Percentiles rank a stretch among this genome's conserved stretches.
phyloP scores from a whole-genome alignment of 345 rosid genomes.

The Pseudoturritis turrita region DNA sequence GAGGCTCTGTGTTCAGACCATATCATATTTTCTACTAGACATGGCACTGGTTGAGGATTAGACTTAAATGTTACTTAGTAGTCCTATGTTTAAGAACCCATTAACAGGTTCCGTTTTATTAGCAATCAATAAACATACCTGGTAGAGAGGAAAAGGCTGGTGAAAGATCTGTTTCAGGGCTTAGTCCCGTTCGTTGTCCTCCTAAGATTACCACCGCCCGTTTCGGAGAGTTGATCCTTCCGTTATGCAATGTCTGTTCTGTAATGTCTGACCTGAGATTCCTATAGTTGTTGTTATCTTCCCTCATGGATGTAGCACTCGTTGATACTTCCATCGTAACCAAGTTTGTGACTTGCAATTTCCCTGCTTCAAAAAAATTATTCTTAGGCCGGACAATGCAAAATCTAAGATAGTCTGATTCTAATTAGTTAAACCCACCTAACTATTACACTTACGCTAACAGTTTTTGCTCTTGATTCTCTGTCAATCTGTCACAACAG shows the following conservation, averaged over 20 bases:
- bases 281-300: neutral
- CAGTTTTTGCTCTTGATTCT: neutral
- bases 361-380: conserved; percentile 10
- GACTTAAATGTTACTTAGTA: neutral
- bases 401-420: neutral
- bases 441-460: neutral
- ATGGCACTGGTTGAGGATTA: neutral
- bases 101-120: neutral
- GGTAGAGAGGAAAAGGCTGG: neutral
- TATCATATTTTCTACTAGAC: neutral
- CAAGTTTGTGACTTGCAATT: conserved; percentile 11
- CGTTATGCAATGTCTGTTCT: neutral
- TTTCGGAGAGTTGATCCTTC: neutral
- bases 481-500: neutral
- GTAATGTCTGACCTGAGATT: neutral
- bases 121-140: neutral
- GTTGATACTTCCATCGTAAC: conserved; percentile 21
- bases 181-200: conserved; percentile 1
- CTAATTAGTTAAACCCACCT: neutral
- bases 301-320: neutral
- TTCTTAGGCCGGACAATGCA: neutral
- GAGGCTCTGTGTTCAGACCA: neutral
- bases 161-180: conserved; percentile 6
- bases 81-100: neutral
- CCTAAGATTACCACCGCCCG: neutral